phyloP scores from a whole-genome alignment of 805 yeast genomes.

The Ogataea trehalophila region DNA sequence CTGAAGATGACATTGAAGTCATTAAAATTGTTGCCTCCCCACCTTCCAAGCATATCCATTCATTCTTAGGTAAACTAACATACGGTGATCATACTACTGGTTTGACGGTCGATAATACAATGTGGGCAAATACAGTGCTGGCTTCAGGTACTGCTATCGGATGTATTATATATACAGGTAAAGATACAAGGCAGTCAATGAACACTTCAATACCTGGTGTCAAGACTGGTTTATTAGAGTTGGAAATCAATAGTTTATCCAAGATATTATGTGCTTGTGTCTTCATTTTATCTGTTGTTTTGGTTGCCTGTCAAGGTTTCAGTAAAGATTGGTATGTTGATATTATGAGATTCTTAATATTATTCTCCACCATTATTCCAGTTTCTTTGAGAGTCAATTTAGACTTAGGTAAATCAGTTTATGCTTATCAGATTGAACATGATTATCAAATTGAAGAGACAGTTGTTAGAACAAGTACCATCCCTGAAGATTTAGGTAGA shows the following conservation, averaged over 20 bases:
- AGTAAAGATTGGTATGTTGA: constrained; percentile 79
- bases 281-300: constrained; percentile 64
- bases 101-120: constrained; percentile 79
- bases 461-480: constrained; percentile 93
- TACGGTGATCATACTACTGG: constrained; percentile 57
- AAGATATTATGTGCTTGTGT: constrained; percentile 87
- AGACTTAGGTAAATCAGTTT: constrained; percentile 93
- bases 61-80: constrained; percentile 70
- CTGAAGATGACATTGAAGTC: constrained; percentile 47
- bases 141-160: constrained; percentile 94
- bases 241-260: constrained; percentile 84
- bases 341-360: constrained; percentile 81
- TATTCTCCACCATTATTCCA: constrained; percentile 94
- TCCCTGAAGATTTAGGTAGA: constrained; percentile 96
- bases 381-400: constrained; percentile 91
- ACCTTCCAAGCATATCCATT: constrained; percentile 81
- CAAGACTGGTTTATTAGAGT: constrained; percentile 82
- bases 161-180: constrained; percentile 83
- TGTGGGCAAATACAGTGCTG: constrained; percentile 97
- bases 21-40: constrained; percentile 64
- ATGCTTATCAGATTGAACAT: constrained; percentile 91
- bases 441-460: constrained; percentile 79
- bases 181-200: constrained; percentile 90
- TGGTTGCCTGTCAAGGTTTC: constrained; percentile 81
- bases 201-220: constrained; percentile 86